Conservation (phyloP, 768 basidiomycete genomes). For the Mycena sanguinolenta region DNA sequence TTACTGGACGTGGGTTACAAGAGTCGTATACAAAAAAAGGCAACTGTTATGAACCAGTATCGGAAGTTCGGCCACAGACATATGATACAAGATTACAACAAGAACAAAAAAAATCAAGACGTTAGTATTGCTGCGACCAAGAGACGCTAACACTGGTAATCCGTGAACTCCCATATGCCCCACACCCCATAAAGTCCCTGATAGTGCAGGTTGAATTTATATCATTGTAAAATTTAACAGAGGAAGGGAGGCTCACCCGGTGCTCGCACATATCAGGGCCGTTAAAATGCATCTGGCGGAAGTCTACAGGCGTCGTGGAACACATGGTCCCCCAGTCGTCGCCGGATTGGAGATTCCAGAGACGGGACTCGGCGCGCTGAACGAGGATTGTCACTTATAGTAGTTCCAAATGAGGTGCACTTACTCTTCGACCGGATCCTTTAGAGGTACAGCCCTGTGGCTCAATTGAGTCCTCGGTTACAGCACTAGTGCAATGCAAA, state of each 20-base stretch:
- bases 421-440: slow-evolving; percentile 28
- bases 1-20: no score
- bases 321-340: slow-evolving; percentile 48
- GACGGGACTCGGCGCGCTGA: slow-evolving; percentile 45
- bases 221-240: no score
- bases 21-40: no score
- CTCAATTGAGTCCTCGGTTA: not conserved
- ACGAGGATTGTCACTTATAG: not conserved
- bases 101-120: no score
- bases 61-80: no score
- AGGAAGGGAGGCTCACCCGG: slow-evolving; percentile 27
- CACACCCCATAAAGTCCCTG: no score
- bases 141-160: no score
- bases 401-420: slow-evolving; percentile 1
- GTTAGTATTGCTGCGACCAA: no score
- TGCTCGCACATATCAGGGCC: slow-evolving; percentile 43
- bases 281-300: slow-evolving; percentile 42
- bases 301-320: slow-evolving; percentile 46
- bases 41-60: no score
- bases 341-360: slow-evolving; percentile 44
- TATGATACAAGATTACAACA: no score
- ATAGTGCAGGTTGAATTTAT: no score
- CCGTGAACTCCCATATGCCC: no score
- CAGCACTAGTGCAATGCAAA: not conserved
- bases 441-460: slow-evolving; percentile 32